Conservation (phyloP, 2,329 filamentous ascomycete species). For the Sarocladium oryzae region DNA sequence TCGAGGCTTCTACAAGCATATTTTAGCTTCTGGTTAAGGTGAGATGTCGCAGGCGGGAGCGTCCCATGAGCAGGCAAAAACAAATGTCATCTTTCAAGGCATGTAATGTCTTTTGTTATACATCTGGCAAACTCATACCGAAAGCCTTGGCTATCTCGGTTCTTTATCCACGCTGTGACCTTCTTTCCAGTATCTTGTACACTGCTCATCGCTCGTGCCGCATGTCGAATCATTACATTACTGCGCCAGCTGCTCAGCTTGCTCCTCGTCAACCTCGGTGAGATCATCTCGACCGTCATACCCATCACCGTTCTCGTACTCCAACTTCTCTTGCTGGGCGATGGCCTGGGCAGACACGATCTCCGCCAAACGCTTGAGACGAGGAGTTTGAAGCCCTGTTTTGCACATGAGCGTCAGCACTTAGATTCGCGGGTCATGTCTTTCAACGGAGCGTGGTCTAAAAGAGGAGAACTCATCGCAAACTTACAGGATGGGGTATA, state of each 20-base stretch:
- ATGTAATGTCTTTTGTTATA: background rate
- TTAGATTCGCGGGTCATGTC: conserved; percentile 24
- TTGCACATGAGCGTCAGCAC: conserved; percentile 18
- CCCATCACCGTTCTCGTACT: conserved; percentile 40
- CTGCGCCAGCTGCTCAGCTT: conserved; percentile 18
- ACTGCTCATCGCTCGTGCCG: conserved; percentile 9
- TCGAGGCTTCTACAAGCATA: too few species aligned
- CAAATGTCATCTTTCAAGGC: background rate
- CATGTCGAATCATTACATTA: conserved; percentile 15
- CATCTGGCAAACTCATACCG: background rate
- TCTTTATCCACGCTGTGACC: background rate
- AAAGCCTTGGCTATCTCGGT: background rate
- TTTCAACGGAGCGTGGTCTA: too few species aligned
- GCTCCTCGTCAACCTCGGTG: conserved; percentile 44
- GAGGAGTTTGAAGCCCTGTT: conserved; percentile 87
- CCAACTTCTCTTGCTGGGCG: conserved; percentile 84
- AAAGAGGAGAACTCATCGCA: background rate
- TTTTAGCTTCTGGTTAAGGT: too few species aligned
- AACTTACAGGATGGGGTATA: conserved; percentile 92
- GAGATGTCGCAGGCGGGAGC: too few species aligned
- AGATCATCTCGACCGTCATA: conserved; percentile 46
- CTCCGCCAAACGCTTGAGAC: conserved; percentile 92
- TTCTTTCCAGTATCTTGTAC: background rate
- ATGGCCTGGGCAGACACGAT: conserved; percentile 96
- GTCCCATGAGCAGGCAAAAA: too few species aligned